phyloP scores from a whole-genome alignment of 305 asterid genomes.

The Plantago rigida region DNA sequence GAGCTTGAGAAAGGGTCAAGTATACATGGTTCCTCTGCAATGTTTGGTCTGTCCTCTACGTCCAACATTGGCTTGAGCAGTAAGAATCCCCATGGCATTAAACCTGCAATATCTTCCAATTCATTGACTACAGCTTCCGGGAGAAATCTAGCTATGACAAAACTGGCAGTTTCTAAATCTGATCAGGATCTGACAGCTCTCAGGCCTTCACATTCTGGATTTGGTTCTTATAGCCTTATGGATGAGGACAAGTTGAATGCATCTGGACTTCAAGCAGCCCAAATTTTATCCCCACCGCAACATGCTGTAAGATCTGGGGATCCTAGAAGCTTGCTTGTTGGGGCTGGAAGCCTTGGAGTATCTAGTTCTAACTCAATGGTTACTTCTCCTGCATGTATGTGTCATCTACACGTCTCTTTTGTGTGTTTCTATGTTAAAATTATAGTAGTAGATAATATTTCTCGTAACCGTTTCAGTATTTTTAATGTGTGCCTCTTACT shows the following conservation, averaged over 20 bases:
- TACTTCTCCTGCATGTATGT: conserved; percentile 65
- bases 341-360: conserved; percentile 36
- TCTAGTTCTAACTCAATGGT: conserved; percentile 49
- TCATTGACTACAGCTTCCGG: conserved; percentile 42
- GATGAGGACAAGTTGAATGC: conserved; percentile 48
- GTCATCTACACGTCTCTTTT: conserved; percentile 21
- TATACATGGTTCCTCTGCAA: conserved; percentile 45
- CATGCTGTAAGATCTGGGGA: conserved; percentile 37
- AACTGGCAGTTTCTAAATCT: conserved; percentile 60
- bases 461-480: not conserved
- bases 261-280: conserved; percentile 42
- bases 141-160: conserved; percentile 46
- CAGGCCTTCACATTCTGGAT: conserved; percentile 54
- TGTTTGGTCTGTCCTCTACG: conserved; percentile 42
- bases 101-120: conserved; percentile 54
- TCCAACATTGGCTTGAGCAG: conserved; percentile 52
- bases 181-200: conserved; percentile 79
- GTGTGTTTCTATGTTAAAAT: conserved; percentile 19
- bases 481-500: conserved; percentile 23
- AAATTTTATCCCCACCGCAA: conserved; percentile 39
- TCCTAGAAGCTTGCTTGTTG: conserved; percentile 36
- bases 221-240: conserved; percentile 43
- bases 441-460: conserved; percentile 15
- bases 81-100: conserved; percentile 36
- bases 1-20: conserved; percentile 80